Conservation (phyloP, 1,284 basidiomycete genomes). For the Cryptococcus sp. region DNA sequence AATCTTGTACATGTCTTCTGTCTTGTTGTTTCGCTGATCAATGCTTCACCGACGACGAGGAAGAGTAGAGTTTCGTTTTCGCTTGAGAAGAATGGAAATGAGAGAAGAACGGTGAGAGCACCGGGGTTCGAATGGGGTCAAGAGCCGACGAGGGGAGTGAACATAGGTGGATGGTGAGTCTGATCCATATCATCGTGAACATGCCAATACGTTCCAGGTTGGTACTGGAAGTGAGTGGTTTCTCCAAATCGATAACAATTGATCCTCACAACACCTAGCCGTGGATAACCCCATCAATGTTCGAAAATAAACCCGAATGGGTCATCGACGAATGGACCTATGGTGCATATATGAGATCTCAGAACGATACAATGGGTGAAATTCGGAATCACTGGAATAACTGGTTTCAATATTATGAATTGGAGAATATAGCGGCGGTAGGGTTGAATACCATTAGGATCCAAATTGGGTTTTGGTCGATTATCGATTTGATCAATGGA, state of each 20-base stretch:
- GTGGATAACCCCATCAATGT: constrained; percentile 47
- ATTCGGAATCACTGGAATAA: constrained; percentile 36
- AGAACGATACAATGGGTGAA: constrained; percentile 26
- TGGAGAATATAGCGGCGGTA: constrained; percentile 26
- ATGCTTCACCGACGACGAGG: neutral
- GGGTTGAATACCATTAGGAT: constrained; percentile 45
- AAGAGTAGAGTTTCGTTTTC: neutral
- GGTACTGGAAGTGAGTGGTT: constrained; percentile 31
- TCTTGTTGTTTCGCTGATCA: neutral
- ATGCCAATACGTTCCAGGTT: constrained; percentile 17
- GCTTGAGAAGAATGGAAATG: too few relatives aligned
- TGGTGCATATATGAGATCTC: constrained; percentile 27
- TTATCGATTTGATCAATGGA: constrained; percentile 32
- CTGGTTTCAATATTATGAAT: constrained; percentile 58
- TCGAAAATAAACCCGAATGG: constrained; percentile 42
- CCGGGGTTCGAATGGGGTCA: constrained; percentile 33
- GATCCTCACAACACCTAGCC: constrained; percentile 17
- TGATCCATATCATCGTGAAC: neutral
- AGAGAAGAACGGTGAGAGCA: constrained; percentile 1
- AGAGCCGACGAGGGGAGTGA: constrained; percentile 43
- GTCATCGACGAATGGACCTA: constrained; percentile 45
- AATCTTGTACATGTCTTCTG: neutral
- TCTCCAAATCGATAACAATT: neutral
- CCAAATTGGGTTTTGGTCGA: constrained; percentile 44
- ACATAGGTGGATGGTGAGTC: constrained; percentile 46